Base-by-base conservation (phyloP, 768 basidiomycete species). In the Podaxis sp. region DNA sequence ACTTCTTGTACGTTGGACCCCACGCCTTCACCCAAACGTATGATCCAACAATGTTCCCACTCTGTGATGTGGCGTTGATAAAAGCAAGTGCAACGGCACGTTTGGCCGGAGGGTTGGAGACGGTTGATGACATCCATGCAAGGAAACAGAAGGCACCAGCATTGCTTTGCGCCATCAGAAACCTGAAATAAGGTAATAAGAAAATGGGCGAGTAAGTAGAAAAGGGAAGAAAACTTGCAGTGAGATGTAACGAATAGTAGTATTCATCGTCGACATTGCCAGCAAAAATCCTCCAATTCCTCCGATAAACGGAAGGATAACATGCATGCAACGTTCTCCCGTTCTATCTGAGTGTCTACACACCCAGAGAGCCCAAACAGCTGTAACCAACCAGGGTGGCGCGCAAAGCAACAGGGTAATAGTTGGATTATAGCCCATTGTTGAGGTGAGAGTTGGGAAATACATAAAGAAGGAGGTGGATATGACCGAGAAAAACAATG, bases 61-160 rank as follows among this genome's bases (percentile, higher is more conserved):
- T 79, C 69, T 92, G 87, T 7, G 89, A 88, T 70, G 93, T 85
- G 48, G 88, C 85, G 73, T 95, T 94, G 68, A 95, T 84, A 64
- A 92, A 75, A 1, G 93, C 94, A 52, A 96, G 79, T 12, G 89
- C 89, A n/a, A 95, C 89, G 2, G 94, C 90, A 4, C 94, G 87
- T 75, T 95, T 96, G n/a, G 88, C 86, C 4, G 92, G 82, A 26
- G 94, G 87, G n/a, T 85, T 71, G 8, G 79, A 71, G 17, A 84
- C 76, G 19, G 81, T 77, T 33, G 79, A 77, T 61, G 80, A 82
- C 9, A 79, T 76, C 83, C 83, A 85, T 1, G 82, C 79, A 52
- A 82, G 70, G 62, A 90, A 87, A 59, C 82, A 81, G 65, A 93
- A 84, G 73, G 89, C 91, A 3, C 84, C 91, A 0, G 87, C 79